Evolutionary conservation across 2,329 filamentous ascomycete genomes (phyloP).

Genomic region (Teratosphaeria epicoccoides): DNA sequence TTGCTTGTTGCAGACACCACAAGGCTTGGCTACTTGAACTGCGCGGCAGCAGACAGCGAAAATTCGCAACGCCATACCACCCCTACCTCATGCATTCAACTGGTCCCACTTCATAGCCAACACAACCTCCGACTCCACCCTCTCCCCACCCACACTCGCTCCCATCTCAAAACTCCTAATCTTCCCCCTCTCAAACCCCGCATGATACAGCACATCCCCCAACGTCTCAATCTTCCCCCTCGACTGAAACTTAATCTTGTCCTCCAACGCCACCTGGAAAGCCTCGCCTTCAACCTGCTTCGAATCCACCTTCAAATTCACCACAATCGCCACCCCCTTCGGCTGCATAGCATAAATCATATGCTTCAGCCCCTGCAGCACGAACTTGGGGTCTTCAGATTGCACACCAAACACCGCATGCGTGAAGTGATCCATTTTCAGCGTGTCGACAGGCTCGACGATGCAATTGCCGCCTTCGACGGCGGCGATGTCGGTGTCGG

Average conservation of each 20-base stretch:
- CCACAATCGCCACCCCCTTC: constrained; percentile 18
- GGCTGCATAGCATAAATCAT: constrained; percentile 17
- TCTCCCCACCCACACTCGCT: constrained; percentile 12
- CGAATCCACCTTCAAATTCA: constrained; percentile 13
- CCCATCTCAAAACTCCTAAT: constrained; percentile 14
- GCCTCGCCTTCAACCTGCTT: constrained; percentile 6
- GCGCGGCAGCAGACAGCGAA: too few species aligned
- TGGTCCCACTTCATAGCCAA: constrained; percentile 15
- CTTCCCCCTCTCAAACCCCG: constrained; percentile 20
- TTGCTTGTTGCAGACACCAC: too few species aligned
- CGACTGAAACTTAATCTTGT: constrained; percentile 17
- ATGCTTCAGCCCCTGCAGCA: constrained; percentile 15
- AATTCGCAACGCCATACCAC: too few species aligned
- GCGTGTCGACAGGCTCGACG: constrained; percentile 7
- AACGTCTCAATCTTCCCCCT: constrained; percentile 14
- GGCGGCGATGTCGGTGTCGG: neutral
- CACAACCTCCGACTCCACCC: constrained; percentile 16
- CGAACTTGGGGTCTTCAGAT: constrained; percentile 15
- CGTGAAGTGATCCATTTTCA: constrained; percentile 19
- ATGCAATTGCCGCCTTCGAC: constrained; percentile 3
- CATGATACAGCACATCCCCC: constrained; percentile 17
- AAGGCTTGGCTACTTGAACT: too few species aligned
- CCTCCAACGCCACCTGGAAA: constrained; percentile 13
- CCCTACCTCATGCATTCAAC: constrained; percentile 1
- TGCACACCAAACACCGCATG: constrained; percentile 17